Evolutionary conservation across 2,329 filamentous ascomycete species (phyloP).

Genomic region (Coniochaeta ligniaria): DNA sequence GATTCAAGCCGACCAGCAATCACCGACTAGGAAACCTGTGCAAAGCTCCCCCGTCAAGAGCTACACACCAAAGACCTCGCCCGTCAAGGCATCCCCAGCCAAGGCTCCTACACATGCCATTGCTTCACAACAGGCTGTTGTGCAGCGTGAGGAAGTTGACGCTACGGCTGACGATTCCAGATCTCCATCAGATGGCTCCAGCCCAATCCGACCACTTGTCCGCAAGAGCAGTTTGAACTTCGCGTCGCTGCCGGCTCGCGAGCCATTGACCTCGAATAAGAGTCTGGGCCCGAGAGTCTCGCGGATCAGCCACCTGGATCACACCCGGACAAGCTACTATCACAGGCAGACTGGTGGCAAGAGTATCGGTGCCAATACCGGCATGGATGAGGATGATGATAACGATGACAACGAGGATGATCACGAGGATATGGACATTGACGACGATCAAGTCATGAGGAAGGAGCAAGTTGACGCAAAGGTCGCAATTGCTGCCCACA

Average conservation of each 20-base stretch:
- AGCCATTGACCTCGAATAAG: constrained; percentile 78
- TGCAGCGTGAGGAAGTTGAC: constrained; percentile 6
- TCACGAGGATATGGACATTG: constrained; percentile 45
- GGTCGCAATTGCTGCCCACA: constrained; percentile 52
- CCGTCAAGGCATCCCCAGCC: constrained; percentile 14
- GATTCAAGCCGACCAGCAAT: neutral
- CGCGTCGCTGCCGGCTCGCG: constrained; percentile 82
- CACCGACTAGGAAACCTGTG: constrained; percentile 9
- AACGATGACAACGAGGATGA: constrained; percentile 39
- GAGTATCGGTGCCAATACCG: constrained; percentile 48
- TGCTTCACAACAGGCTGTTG: constrained; percentile 2
- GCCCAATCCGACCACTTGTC: constrained; percentile 67
- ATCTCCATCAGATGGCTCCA: constrained; percentile 64
- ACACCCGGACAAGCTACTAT: constrained; percentile 65
- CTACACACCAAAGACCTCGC: constrained; percentile 17
- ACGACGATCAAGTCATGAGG: constrained; percentile 24
- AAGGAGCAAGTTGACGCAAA: constrained; percentile 38
- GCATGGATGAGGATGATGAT: constrained; percentile 26
- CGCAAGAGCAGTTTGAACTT: constrained; percentile 96
- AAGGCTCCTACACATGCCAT: constrained; percentile 3
- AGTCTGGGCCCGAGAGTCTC: constrained; percentile 69
- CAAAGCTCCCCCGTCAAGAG: constrained; percentile 13
- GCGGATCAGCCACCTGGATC: constrained; percentile 71
- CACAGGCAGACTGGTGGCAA: constrained; percentile 67
- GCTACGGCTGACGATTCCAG: constrained; percentile 16